Percentiles rank a stretch among this genome's conserved stretches.
Conservation (phyloP, 1,284 basidiomycete species). For the Butyriboletus appendiculatus region DNA sequence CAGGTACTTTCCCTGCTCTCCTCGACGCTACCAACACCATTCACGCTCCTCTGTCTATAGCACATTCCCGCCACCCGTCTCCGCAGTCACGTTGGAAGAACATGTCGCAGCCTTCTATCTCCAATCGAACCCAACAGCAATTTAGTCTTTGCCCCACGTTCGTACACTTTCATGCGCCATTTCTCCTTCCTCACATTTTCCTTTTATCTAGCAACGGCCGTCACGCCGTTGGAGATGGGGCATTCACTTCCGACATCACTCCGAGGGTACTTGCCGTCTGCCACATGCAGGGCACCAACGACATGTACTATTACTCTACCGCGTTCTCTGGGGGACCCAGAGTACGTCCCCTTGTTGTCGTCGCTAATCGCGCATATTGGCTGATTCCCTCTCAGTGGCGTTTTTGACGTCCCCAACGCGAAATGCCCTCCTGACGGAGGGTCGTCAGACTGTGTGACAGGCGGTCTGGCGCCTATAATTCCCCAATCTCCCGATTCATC, state of each 20-base stretch:
- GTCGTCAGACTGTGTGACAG: slow-evolving; percentile 92
- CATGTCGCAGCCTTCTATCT: slow-evolving; percentile 70
- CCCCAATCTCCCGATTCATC: slow-evolving; percentile 45
- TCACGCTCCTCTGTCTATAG: slow-evolving; percentile 3
- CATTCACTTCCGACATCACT: slow-evolving; percentile 74
- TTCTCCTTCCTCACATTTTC: background rate
- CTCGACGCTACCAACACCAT: background rate
- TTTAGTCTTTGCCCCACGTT: slow-evolving; percentile 91
- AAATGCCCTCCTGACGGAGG: slow-evolving; percentile 93
- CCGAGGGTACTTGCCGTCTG: slow-evolving; percentile 81
- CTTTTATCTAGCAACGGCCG: slow-evolving; percentile 74
- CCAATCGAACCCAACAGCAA: slow-evolving; percentile 70
- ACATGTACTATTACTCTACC: slow-evolving; percentile 87
- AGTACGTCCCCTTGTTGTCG: slow-evolving; percentile 48
- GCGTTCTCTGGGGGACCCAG: slow-evolving; percentile 86
- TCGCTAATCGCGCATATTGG: slow-evolving; percentile 2
- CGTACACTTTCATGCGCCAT: slow-evolving; percentile 34
- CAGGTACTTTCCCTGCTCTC: slow-evolving; percentile 7
- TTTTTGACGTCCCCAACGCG: slow-evolving; percentile 82
- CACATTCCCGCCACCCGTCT: slow-evolving; percentile 4
- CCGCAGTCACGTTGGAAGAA: slow-evolving; percentile 72
- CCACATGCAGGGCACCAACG: slow-evolving; percentile 73
- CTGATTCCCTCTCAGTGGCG: slow-evolving; percentile 59
- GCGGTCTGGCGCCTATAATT: slow-evolving; percentile 69
- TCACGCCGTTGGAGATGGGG: slow-evolving; percentile 93